Conservation (phyloP, 306 rosid species). For the Pachyrhizus erosus region DNA sequence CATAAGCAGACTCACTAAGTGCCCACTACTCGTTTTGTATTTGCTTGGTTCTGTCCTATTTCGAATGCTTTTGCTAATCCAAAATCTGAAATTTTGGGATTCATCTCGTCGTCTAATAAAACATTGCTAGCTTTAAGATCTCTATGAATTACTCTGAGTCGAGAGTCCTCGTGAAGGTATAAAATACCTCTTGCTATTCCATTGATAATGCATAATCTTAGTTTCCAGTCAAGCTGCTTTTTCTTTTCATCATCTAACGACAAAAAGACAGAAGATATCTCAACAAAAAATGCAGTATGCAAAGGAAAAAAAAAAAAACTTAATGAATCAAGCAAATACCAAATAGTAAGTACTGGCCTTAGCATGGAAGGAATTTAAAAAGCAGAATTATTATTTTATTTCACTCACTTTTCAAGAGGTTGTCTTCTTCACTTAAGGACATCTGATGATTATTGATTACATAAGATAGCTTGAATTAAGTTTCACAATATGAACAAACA, state of each 20-base stretch:
- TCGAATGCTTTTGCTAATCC: constrained; percentile 55
- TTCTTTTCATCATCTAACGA: constrained; percentile 44
- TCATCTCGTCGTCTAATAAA: constrained; percentile 52
- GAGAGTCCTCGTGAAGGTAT: constrained; percentile 62
- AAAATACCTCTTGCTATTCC: constrained; percentile 61
- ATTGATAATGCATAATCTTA: constrained; percentile 41
- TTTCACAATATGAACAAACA: background rate
- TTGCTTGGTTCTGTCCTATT: constrained; percentile 45
- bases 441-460: background rate
- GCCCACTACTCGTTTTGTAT: constrained; percentile 59
- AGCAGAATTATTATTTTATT: background rate
- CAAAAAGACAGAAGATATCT: background rate
- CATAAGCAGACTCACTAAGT: constrained; percentile 44
- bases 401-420: background rate
- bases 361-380: background rate
- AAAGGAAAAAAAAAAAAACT: background rate
- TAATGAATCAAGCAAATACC: background rate
- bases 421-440: background rate
- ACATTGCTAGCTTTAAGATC: constrained; percentile 61
- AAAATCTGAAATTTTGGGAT: constrained; percentile 63
- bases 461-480: background rate
- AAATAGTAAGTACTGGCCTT: background rate
- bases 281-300: background rate
- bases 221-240: constrained; percentile 48
- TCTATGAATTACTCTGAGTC: constrained; percentile 57